Evolutionary conservation across 2,329 filamentous ascomycete genomes (phyloP).

Genomic region (Aspergillus costaricaensis): DNA sequence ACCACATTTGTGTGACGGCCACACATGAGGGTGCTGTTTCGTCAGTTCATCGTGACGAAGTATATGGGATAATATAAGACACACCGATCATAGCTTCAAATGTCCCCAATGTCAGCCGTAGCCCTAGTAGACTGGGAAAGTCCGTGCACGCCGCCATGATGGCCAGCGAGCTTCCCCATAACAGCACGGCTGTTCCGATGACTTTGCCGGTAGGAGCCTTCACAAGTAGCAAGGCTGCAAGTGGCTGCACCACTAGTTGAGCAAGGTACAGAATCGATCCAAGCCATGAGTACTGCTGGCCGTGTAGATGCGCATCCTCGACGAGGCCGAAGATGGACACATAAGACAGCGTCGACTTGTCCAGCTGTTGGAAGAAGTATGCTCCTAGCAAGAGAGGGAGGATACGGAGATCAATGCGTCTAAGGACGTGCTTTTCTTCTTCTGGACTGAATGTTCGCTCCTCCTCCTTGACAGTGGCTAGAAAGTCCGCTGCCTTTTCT

Average conservation of each 20-base stretch:
- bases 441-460: slow-evolving; percentile 47
- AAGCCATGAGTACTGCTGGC: slow-evolving; percentile 59
- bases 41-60: too few relatives aligned
- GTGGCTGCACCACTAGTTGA: slow-evolving; percentile 60
- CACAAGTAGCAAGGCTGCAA: slow-evolving; percentile 51
- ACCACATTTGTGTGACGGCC: slow-evolving; percentile 65
- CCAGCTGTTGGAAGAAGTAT: slow-evolving; percentile 62
- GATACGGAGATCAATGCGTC: slow-evolving; percentile 52
- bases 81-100: slow-evolving; percentile 35
- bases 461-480: slow-evolving; percentile 12
- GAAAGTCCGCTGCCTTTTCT: slow-evolving; percentile 18
- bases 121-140: slow-evolving; percentile 49
- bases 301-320: slow-evolving; percentile 51
- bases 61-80: not conserved
- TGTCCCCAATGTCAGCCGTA: slow-evolving; percentile 49
- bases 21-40: slow-evolving; percentile 57
- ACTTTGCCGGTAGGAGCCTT: slow-evolving; percentile 56
- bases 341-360: slow-evolving; percentile 42
- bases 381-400: slow-evolving; percentile 56
- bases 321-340: slow-evolving; percentile 44
- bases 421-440: slow-evolving; percentile 46
- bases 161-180: slow-evolving; percentile 55
- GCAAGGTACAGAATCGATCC: slow-evolving; percentile 64
- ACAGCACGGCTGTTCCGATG: slow-evolving; percentile 53
- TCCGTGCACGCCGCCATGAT: slow-evolving; percentile 55